phyloP scores from a whole-genome alignment of 208 protist genomes.

The Wallacemonas sp. region DNA sequence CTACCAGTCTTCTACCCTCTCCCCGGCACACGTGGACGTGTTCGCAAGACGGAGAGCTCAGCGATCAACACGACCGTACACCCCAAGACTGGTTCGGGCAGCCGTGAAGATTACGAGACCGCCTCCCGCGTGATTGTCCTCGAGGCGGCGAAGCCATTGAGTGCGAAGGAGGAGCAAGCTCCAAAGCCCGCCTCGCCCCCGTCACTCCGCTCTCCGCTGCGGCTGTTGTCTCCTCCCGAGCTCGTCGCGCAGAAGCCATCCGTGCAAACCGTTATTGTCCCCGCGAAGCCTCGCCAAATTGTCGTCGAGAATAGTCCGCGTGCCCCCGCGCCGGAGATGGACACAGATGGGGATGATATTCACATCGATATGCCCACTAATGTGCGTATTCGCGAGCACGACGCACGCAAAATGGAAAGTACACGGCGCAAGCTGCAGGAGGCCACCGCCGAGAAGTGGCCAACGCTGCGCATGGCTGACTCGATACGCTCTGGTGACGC shows the following conservation, averaged over 20 bases:
- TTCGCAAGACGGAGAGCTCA: neutral
- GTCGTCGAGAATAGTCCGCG: conserved; percentile 6
- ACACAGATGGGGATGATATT: neutral
- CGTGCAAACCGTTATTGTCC: neutral
- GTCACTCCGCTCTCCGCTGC: no score
- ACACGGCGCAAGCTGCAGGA: conserved; percentile 1
- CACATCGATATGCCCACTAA: conserved; percentile 13
- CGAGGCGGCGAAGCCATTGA: neutral
- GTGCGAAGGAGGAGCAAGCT: neutral
- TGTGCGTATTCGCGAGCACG: conserved; percentile 1
- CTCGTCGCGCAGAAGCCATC: neutral
- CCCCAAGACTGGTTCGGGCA: neutral
- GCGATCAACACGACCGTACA: conserved; percentile 8
- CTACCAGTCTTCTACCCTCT: conserved; percentile 24
- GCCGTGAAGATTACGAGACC: neutral
- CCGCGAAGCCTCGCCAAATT: conserved; percentile 3
- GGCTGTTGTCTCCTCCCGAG: neutral
- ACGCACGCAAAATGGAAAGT: conserved; percentile 2
- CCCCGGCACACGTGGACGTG: conserved; percentile 3
- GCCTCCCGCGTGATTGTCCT: conserved; percentile 11
- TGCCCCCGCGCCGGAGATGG: neutral
- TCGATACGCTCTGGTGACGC: neutral
- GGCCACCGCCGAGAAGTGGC: conserved; percentile 11
- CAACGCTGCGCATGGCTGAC: conserved; percentile 2
- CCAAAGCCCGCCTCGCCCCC: no score